phyloP scores from a whole-genome alignment of 768 basidiomycete genomes.

The Rhodotorula graminis region DNA sequence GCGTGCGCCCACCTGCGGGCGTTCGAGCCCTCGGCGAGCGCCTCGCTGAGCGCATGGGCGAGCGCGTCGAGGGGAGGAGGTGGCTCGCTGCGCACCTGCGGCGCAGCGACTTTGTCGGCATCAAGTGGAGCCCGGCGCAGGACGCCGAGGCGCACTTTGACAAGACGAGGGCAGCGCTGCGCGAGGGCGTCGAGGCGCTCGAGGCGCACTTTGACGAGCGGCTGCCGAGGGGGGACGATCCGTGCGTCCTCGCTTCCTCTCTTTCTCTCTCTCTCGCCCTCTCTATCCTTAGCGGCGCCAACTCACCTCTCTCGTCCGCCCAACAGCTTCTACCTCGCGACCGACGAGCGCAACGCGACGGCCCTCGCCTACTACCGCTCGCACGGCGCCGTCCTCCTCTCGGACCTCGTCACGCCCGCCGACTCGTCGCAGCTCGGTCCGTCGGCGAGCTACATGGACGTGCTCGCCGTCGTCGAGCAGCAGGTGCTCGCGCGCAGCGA shows the following conservation, averaged over 20 bases:
- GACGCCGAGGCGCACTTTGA: conserved; percentile 4
- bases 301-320: not conserved
- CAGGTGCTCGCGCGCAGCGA: conserved; percentile 1
- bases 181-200: not conserved
- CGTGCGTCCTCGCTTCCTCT: not conserved
- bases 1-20: not conserved
- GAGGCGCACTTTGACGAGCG: not conserved
- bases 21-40: not conserved
- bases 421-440: not conserved
- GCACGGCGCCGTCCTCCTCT: conserved; percentile 13
- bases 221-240: not conserved
- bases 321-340: conserved; percentile 15
- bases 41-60: conserved; percentile 13
- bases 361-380: conserved; percentile 10
- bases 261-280: not conserved
- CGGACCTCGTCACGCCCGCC: conserved; percentile 1
- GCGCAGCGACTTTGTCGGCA: conserved; percentile 18
- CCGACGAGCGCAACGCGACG: not conserved
- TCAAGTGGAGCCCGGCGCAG: not conserved
- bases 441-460: not conserved
- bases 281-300: no score
- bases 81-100: conserved; percentile 30
- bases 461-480: conserved; percentile 22
- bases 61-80: conserved; percentile 7
- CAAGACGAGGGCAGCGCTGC: not conserved